Evolutionary conservation across 345 rosid species (phyloP), one percentile per base, ranked within the genome.

Genomic region (Balakata baccata): DNA sequence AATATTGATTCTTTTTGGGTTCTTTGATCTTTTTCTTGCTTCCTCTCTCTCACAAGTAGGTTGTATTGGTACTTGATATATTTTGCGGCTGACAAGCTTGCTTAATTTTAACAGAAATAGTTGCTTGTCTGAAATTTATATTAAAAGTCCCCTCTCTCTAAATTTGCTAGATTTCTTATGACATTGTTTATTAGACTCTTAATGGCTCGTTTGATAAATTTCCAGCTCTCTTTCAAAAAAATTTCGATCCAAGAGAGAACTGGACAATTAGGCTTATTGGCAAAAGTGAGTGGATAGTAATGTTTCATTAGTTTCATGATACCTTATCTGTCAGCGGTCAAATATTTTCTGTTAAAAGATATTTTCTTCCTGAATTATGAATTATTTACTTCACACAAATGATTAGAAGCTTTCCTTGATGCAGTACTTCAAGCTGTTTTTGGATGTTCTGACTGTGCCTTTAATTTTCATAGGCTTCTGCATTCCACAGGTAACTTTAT

Each of bases 401-500:
- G 20, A 72, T 63, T 50, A 62, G 63, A 71, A 59, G 45, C 70
- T 82, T 74, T 73, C 74, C 74, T 83, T 80, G 29, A 72, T 85
- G 87, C 92, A 94, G 98, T 78, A 75, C 72, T 90, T 75, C 88
- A 88, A 83, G 84, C 37, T 18, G 47, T 87, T 85, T 77, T 78
- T 94, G 86, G 81, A 89, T 67, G 1, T 89, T 58, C 53, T 92
- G 81, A 76, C 94, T 4, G 47, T 81, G 56, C 87, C 88, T 76
- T 61, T 92, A 52, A 77, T 90, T 71, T 63, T 73, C 73, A 80
- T 85, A n/a, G 83, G 89, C 52, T 85, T 62, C 79, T 84, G 72
- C 78, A 85, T 94, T 80, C 98, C 98, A 64, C 97, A 92, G 96
- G 97, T 94, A 87, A 77, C 60, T 50, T 51, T 11, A 45, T 38